Percentiles rank a stretch among this genome's conserved stretches.
These are phyloP conservation scores for Paraphaeosphaeria sporulosa DNA, from an alignment of 2,329 filamentous ascomycete genomes.

Conservation along the genomic window DNA sequence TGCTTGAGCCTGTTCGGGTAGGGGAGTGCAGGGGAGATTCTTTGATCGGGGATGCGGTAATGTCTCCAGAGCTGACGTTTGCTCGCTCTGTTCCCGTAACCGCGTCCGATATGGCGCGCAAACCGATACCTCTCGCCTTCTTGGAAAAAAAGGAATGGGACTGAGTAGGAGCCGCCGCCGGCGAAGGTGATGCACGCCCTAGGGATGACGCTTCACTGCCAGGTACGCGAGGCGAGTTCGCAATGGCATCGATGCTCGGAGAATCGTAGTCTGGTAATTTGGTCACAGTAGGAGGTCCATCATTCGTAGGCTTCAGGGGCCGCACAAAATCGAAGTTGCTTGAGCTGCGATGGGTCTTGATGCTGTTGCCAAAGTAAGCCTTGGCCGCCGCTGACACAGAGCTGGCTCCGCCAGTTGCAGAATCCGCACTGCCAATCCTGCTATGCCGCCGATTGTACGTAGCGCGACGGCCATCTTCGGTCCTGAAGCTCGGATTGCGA, in stretches of 20 bases:
- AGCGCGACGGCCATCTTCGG: slow-evolving; percentile 60
- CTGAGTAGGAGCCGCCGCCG: slow-evolving; percentile 38
- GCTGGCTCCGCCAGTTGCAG: slow-evolving; percentile 65
- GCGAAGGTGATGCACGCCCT: slow-evolving; percentile 55
- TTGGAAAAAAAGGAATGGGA: slow-evolving; percentile 50
- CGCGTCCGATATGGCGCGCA: slow-evolving; percentile 84
- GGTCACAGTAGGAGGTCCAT: slow-evolving; percentile 63
- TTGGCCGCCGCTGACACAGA: slow-evolving; percentile 67
- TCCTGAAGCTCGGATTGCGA: slow-evolving; percentile 78
- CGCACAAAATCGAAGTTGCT: slow-evolving; percentile 59
- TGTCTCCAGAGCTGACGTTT: slow-evolving; percentile 51
- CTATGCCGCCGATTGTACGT: slow-evolving; percentile 74
- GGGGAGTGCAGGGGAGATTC: slow-evolving; percentile 68
- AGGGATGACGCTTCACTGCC: slow-evolving; percentile 60
- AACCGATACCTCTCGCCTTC: slow-evolving; percentile 66
- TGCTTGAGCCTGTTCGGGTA: slow-evolving; percentile 77
- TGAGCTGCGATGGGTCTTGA: slow-evolving; percentile 44
- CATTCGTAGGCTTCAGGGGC: slow-evolving; percentile 50
- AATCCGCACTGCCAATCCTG: slow-evolving; percentile 80
- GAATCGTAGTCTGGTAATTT: slow-evolving; percentile 62
- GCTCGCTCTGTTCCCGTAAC: slow-evolving; percentile 64
- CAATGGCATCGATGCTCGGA: slow-evolving; percentile 55
- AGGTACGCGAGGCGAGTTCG: slow-evolving; percentile 48
- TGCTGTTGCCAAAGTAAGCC: slow-evolving; percentile 69
- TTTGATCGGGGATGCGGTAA: slow-evolving; percentile 54